Evolutionary conservation across 2,329 filamentous ascomycete species (phyloP).

Genomic region (Didymellaceae sp.): DNA sequence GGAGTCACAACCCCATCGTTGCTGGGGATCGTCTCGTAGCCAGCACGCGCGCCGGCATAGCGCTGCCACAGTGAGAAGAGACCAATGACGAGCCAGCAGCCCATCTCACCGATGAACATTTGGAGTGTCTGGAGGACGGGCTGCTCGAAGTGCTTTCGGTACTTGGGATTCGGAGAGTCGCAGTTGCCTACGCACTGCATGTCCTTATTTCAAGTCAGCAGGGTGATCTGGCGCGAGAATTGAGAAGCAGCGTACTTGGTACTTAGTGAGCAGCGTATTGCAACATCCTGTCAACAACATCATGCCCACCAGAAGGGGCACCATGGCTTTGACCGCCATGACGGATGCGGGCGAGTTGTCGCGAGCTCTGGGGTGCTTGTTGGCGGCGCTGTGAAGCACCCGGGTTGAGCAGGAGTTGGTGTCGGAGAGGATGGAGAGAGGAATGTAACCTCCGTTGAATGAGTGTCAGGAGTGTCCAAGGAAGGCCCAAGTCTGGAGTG

Average conservation of each 20-base stretch:
- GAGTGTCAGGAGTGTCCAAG: neutral
- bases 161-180: conserved; percentile 69
- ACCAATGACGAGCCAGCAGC: conserved; percentile 90
- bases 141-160: conserved; percentile 82
- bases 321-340: conserved; percentile 75
- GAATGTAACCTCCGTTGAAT: neutral
- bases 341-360: conserved; percentile 18
- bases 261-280: conserved; percentile 97
- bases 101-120: conserved; percentile 97
- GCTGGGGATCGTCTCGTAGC: conserved; percentile 70
- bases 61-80: conserved; percentile 70
- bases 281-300: conserved; percentile 96
- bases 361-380: conserved; percentile 14
- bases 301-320: conserved; percentile 90
- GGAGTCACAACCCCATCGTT: conserved; percentile 38
- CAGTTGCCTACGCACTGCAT: conserved; percentile 97
- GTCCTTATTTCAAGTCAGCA: conserved; percentile 64
- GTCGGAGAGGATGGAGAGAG: neutral
- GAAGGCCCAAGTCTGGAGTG: neutral
- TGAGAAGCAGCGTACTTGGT: conserved; percentile 68
- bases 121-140: conserved; percentile 94
- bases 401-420: neutral
- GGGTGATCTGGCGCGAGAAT: neutral
- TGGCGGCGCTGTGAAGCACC: neutral
- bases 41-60: conserved; percentile 57